Percentiles rank a stretch among this genome's conserved stretches.
phyloP scores from a whole-genome alignment of 2,329 filamentous ascomycete genomes.

The Penicillium sp. region DNA sequence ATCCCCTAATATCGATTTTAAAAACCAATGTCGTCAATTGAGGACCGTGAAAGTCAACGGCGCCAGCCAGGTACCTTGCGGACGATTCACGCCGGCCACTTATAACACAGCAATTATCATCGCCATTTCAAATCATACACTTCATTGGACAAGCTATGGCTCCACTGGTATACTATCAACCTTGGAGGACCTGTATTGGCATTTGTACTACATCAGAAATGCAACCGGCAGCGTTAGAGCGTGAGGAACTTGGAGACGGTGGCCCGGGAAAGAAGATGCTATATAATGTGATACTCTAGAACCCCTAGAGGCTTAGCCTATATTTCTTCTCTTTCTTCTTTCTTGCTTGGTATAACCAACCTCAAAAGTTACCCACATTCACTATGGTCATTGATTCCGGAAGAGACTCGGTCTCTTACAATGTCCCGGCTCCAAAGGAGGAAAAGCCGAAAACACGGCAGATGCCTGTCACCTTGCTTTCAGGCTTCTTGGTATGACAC shows the following conservation, averaged over 20 bases:
- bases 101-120: constrained; percentile 21
- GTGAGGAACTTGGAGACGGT: constrained; percentile 30
- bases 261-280: constrained; percentile 11
- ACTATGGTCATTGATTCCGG: constrained; percentile 28
- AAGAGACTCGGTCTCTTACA: constrained; percentile 15
- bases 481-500: constrained; percentile 55
- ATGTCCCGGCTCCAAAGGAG: constrained; percentile 13
- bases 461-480: constrained; percentile 61
- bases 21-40: constrained; percentile 7
- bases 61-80: constrained; percentile 24
- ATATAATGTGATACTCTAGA: neutral
- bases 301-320: neutral
- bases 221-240: neutral
- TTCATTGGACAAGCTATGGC: constrained; percentile 10
- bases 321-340: neutral
- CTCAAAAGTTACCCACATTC: neutral
- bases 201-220: constrained; percentile 10
- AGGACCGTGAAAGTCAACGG: constrained; percentile 26
- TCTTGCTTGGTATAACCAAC: neutral
- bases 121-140: neutral
- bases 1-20: constrained; percentile 8
- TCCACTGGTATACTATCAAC: constrained; percentile 12
- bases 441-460: constrained; percentile 29
- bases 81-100: constrained; percentile 14
- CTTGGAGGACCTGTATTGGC: constrained; percentile 14